phyloP scores from a whole-genome alignment of 176 grass and related monocot genomes.

The Ensete ventricosum region DNA sequence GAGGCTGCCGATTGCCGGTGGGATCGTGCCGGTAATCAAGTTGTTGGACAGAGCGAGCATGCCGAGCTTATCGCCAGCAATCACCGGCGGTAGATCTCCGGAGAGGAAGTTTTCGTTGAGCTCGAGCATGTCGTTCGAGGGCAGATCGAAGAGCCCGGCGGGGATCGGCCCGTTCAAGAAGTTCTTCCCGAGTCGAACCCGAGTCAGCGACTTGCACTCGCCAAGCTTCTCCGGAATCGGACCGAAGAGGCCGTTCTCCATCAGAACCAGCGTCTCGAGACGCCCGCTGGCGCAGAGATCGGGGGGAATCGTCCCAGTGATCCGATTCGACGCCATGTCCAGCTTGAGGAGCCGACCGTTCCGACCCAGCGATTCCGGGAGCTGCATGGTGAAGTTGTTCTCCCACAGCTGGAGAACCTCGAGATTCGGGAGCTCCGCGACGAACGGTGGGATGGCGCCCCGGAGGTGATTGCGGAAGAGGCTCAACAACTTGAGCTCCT shows the following conservation, averaged over 20 bases:
- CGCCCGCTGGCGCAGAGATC: constrained; percentile 37
- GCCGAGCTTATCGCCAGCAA: constrained; percentile 16
- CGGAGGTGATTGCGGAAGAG: constrained; percentile 65
- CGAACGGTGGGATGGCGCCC: constrained; percentile 44
- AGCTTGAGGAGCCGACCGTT: constrained; percentile 46
- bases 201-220: constrained; percentile 47
- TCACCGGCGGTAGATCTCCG: constrained; percentile 42
- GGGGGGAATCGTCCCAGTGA: constrained; percentile 43
- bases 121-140: constrained; percentile 53
- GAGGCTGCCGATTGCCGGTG: constrained; percentile 55
- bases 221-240: constrained; percentile 49
- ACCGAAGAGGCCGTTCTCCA: constrained; percentile 80
- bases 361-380: constrained; percentile 34
- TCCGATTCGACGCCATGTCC: constrained; percentile 54
- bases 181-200: constrained; percentile 60
- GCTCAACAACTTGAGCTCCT: constrained; percentile 41
- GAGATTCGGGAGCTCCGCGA: constrained; percentile 35
- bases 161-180: constrained; percentile 49
- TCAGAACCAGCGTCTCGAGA: constrained; percentile 55
- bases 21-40: constrained; percentile 30
- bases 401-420: constrained; percentile 68
- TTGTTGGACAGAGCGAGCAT: constrained; percentile 12
- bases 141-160: constrained; percentile 54
- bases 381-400: constrained; percentile 66
- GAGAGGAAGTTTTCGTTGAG: constrained; percentile 67